Base-by-base conservation (phyloP, 257 asterid species). In the Solanum bukasovii region DNA sequence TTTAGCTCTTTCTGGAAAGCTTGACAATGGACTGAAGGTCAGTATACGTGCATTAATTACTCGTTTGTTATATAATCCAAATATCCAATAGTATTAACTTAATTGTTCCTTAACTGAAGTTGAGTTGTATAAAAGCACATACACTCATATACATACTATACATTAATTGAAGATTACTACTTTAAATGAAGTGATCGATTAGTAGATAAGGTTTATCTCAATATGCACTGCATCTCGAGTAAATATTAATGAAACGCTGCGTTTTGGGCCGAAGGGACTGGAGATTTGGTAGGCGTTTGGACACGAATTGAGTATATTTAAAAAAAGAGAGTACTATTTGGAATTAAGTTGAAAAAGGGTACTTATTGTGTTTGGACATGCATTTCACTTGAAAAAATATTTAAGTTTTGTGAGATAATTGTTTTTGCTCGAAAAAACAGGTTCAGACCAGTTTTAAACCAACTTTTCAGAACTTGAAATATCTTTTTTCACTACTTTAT, bases 1-100 rank as follows among this genome's bases (percentile, higher is more conserved):
- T 88, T 90, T 84, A 68, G 98, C 95, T 85, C 98, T 96, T 87
- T 93, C 98, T 10, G 99, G 99, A 89, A 96, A 94, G 90, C 98
- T 95, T 29, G 94, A 94, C n/a, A 77, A 46, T 33, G 89, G 90
- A 85, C 90, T 96, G 90, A 93, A 93, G 99, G 99, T 95, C 78
- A 84, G 95, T 90, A 72, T 38, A 37, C 34, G 20, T 67, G 23
- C 65, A 29, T 42, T 25, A 79, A 44, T 79, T 33, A 67, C 35
- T 46, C 10, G 84, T 25, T 31, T 34, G 9, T 25, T 12, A 25
- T 25, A 67, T 67, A 25, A 67, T 11, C 18, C n/a, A n/a, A n/a
- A n/a, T n/a, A n/a, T n/a, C n/a, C 73, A 25, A 12, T 11, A 20
- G n/a, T 56, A 67, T 67, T 11, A 67, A 9, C 11, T 67, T 67